Percentiles rank a stretch among this genome's conserved stretches.
Conservation (phyloP, 2,329 filamentous ascomycete genomes). For the Venturia nashicola region DNA sequence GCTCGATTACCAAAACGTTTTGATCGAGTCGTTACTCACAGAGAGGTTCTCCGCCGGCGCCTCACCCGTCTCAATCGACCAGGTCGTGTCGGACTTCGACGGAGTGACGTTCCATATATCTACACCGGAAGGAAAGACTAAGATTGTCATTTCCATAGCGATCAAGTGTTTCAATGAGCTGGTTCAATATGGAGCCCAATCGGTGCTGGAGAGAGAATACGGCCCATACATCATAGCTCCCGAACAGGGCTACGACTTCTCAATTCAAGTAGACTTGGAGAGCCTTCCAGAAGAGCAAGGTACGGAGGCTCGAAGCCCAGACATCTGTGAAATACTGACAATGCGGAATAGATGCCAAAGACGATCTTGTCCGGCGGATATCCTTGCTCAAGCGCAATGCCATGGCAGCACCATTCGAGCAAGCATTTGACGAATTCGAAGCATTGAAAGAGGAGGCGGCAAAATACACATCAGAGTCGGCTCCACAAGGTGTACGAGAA, state of each 20-base stretch:
- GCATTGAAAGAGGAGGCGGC: conserved; percentile 76
- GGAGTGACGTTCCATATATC: conserved; percentile 98
- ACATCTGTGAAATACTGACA: conserved; percentile 14
- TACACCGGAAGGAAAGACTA: conserved; percentile 83
- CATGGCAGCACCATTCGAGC: conserved; percentile 97
- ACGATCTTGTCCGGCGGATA: conserved; percentile 77
- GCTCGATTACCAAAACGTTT: conserved; percentile 96
- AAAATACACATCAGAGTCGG: conserved; percentile 86
- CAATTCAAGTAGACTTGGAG: conserved; percentile 78
- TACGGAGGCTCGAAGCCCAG: conserved; percentile 21
- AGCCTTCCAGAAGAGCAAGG: conserved; percentile 69
- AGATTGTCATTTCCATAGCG: conserved; percentile 87
- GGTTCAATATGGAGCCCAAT: conserved; percentile 81
- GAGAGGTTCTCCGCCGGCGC: conserved; percentile 79
- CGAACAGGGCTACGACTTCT: conserved; percentile 93
- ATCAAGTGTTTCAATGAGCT: conserved; percentile 93
- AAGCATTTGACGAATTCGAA: conserved; percentile 88
- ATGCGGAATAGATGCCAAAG: conserved; percentile 54
- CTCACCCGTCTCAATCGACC: conserved; percentile 80
- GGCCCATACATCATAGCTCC: conserved; percentile 77
- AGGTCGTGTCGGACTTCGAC: conserved; percentile 98
- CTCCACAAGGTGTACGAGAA: conserved; percentile 79
- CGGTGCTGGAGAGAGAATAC: conserved; percentile 89
- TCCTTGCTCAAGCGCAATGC: conserved; percentile 93
- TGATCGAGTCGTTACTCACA: conserved; percentile 90